Conservation (phyloP, 768 basidiomycete species). For the Naematelia encephala region DNA sequence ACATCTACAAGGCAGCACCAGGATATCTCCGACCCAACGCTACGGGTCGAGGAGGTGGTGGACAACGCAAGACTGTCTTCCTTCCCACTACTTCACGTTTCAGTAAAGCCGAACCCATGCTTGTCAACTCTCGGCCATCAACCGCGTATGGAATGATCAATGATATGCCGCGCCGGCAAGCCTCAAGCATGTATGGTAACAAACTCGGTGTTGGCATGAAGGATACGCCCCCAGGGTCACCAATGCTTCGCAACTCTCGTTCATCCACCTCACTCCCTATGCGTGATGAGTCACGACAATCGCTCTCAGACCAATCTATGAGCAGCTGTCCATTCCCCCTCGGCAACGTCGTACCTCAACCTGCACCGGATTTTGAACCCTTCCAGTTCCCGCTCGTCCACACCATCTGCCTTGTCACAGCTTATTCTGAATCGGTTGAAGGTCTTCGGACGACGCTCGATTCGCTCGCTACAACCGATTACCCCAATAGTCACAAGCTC, state of each 20-base stretch:
- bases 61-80: conserved; percentile 52
- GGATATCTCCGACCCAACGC: conserved; percentile 79
- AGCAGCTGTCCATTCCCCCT: conserved; percentile 87
- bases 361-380: conserved; percentile 83
- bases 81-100: conserved; percentile 56
- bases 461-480: conserved; percentile 95
- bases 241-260: conserved; percentile 68
- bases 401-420: conserved; percentile 93
- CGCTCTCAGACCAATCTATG: conserved; percentile 35
- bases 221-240: conserved; percentile 69
- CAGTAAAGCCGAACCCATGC: conserved; percentile 70
- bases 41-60: conserved; percentile 55
- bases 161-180: conserved; percentile 32
- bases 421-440: conserved; percentile 95
- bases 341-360: conserved; percentile 82
- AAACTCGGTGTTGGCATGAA: conserved; percentile 53
- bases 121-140: conserved; percentile 40
- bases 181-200: conserved; percentile 55
- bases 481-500: conserved; percentile 94
- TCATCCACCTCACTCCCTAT: conserved; percentile 70
- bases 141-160: conserved; percentile 45
- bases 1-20: conserved; percentile 92
- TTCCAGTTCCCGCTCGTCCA: conserved; percentile 94
- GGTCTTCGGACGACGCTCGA: conserved; percentile 97
- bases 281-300: conserved; percentile 54